These are phyloP conservation scores for Tuber calosporum DNA, from an alignment of 495 filamentous ascomycete genomes.

Conservation along the genomic window DNA sequence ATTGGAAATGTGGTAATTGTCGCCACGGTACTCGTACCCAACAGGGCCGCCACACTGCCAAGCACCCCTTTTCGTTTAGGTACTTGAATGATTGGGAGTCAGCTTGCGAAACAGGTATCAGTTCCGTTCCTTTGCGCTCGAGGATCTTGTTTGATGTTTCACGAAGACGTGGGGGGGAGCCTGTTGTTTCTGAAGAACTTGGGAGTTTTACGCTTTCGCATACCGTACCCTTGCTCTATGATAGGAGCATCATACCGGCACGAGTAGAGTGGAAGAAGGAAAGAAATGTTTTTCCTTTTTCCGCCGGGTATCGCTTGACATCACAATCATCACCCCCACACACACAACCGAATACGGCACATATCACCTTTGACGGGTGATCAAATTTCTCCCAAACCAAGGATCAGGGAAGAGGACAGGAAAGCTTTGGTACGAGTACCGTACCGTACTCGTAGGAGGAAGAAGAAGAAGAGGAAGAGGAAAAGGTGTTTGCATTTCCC, in stretches of 20 bases:
- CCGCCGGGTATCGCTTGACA: neutral
- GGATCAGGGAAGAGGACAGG: neutral
- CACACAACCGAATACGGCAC: neutral
- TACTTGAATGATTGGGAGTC: neutral
- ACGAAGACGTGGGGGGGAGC: neutral
- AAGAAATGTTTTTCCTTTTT: constrained; percentile 2
- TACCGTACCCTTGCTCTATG: no score
- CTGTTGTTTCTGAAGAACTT: neutral
- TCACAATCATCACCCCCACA: neutral
- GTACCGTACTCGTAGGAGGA: no score
- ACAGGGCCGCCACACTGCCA: neutral
- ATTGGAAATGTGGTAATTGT: neutral
- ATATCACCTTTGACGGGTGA: neutral
- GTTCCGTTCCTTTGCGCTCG: neutral
- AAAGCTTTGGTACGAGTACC: no score
- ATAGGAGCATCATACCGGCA: no score
- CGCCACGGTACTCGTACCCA: neutral
- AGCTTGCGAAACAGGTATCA: neutral
- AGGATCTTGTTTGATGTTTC: neutral
- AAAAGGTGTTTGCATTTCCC: neutral
- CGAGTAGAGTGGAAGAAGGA: neutral
- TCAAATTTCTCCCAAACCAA: neutral
- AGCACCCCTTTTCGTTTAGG: neutral
- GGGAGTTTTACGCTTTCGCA: neutral
- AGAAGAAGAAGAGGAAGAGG: neutral